phyloP scores from a whole-genome alignment of 108 stramenopile genomes.

The Schizochytrium sp. region DNA sequence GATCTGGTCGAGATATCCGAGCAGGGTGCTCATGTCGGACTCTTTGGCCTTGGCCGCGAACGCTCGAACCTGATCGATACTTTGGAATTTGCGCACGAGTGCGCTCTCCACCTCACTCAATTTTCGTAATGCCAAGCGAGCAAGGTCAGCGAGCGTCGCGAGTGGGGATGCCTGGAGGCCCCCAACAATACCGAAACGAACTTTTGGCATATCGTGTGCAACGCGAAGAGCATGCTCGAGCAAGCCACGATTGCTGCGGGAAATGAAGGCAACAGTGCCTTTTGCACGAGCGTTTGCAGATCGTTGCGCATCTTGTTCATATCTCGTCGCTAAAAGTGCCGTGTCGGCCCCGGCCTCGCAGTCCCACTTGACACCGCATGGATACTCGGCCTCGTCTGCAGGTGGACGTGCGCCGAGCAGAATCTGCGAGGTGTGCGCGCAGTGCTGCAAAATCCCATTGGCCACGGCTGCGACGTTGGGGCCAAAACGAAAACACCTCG shows the following conservation, averaged over 20 bases:
- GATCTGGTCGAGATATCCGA: not conserved
- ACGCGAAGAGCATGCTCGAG: not conserved
- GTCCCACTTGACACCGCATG: not conserved
- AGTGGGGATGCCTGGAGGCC: not conserved
- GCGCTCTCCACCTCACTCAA: not conserved
- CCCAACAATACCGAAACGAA: not conserved
- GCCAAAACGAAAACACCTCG: conserved; percentile 2
- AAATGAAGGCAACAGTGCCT: not conserved
- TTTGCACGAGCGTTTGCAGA: not conserved
- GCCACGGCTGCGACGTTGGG: not conserved
- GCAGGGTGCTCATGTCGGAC: not conserved
- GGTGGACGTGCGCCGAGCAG: not conserved
- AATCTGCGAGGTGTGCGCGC: too few species aligned
- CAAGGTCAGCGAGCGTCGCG: not conserved
- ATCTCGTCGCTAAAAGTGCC: not conserved
- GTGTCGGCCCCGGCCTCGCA: not conserved
- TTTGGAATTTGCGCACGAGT: not conserved
- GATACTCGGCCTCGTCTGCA: too few species aligned
- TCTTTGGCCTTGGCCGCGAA: not conserved
- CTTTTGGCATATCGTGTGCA: not conserved
- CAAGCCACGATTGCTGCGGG: not conserved
- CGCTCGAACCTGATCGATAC: not conserved
- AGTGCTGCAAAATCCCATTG: not conserved
- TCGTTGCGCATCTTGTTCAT: not conserved
- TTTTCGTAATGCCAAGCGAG: not conserved